Base-by-base conservation (phyloP, 345 rosid genomes). In the Camelina neglecta region DNA sequence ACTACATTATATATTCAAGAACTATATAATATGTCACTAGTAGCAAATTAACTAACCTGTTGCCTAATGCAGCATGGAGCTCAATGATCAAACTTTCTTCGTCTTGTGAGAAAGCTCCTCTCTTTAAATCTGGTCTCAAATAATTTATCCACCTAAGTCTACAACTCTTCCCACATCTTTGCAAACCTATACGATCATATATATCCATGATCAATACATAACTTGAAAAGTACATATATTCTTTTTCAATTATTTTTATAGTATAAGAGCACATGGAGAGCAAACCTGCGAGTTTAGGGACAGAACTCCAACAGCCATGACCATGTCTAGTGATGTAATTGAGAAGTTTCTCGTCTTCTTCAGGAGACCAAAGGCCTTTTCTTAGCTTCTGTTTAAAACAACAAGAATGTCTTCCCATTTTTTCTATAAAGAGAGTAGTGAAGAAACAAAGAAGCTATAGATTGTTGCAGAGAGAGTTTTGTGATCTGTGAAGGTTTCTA, bases 291-390 rank as follows among this genome's bases (percentile, higher is more conserved):
- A 84, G 84, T 67, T 86, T 89, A 53, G 97, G 97, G 82, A 91
- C 93, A 75, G 95, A 87, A 69, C 95, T 89, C 97, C 97, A 91
- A 61, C 95, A 91, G 21, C 95, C 97, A 81, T 82, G 91, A 4
- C 97, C 97, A 72, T 85, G 82, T 67, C 84, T 86, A 23, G 88
- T 82, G 26, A 91, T 91, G 75, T 88, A 81, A 83, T 83, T 84
- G 60, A 89, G 86, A 69, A 91, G 92, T 53, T 87, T 91, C 81
- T 86, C 97, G 41, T 91, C 94, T 87, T 91, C 97, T 74, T 91
- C 94, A 6, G 94, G 97, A 51, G 94, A 91, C 97, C 97, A 91
- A 58, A 91, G 83, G n/a, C 97, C 97, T 83, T 91, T 91, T 71
- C 93, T 84, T 38, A 89, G 80, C 81, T 87, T 89, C 87, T 87